These are phyloP conservation scores for Rhizopogon vesiculosus DNA, from an alignment of 768 basidiomycete genomes.

Conservation along the genomic window DNA sequence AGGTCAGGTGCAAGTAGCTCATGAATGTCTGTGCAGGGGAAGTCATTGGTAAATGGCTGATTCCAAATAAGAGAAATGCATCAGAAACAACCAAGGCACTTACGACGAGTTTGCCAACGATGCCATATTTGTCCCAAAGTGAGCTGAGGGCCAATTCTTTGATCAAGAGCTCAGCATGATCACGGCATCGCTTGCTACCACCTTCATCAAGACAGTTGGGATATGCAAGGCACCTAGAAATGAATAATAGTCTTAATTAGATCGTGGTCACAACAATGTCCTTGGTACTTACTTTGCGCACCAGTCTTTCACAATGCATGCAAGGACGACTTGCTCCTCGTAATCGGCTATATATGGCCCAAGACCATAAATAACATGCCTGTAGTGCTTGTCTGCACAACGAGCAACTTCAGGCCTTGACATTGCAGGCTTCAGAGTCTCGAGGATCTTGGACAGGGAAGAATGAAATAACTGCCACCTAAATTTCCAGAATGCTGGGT, in stretches of 20 bases:
- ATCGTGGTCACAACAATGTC: too few relatives aligned
- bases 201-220: neutral
- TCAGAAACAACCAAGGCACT: neutral
- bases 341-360: conserved; percentile 38
- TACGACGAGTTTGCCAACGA: conserved; percentile 28
- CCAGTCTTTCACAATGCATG: conserved; percentile 30
- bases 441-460: conserved; percentile 22
- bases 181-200: conserved; percentile 10
- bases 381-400: conserved; percentile 28
- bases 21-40: conserved; percentile 3
- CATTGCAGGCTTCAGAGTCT: conserved; percentile 24
- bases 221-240: too few relatives aligned
- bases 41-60: neutral
- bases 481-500: too few relatives aligned
- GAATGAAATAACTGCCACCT: too few relatives aligned
- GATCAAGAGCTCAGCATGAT: conserved; percentile 15
- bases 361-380: conserved; percentile 26
- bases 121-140: conserved; percentile 31
- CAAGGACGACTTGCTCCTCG: conserved; percentile 31
- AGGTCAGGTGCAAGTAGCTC: conserved; percentile 3
- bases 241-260: too few relatives aligned
- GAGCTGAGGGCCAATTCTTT: conserved; percentile 11
- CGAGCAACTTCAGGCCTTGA: conserved; percentile 15
- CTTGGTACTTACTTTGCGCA: conserved; percentile 24
- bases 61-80: too few relatives aligned